Evolutionary conservation across 306 rosid species (phyloP), one percentile per base, ranked within the genome.

Genomic region (Morella rubra): DNA sequence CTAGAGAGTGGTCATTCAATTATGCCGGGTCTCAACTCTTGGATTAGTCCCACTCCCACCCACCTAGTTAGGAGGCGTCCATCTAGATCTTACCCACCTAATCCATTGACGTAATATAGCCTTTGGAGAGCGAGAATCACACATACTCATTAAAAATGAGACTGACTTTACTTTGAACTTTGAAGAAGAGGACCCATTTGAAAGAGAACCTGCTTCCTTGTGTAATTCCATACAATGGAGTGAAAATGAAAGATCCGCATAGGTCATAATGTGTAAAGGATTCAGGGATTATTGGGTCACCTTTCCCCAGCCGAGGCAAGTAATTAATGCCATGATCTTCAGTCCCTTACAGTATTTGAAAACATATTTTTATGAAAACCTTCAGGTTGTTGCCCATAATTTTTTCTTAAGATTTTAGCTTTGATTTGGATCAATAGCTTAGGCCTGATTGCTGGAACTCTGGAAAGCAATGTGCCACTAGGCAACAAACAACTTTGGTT

Each of bases 241-340:
- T 75, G 89, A 85, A 79, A 89, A 44, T 53, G 87, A 83, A 80
- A 78, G 68, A 80, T 59, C 71, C 74, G 40, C 61, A 62, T 24
- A 49, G 12, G 55, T 47, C 41, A n/a, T 10, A 1, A 1, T 10
- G 71, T 47, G 59, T 49, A 67, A 73, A 73, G 56, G 44, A 10
- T 59, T 37, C 16, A 19, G 13, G 81, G 77, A 74, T 56, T 79
- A 69, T 5, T 51, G 40, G 18, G 61, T 59, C 68, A 50, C 68
- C 49, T 24, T 19, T 18, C 49, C 37, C 41, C 2, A 11, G 42
- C 41, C 47, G 27, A 32, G 64, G 32, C 9, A 14, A 65, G 19
- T 44, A n/a, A 32, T 32, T 32, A 22, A 61, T 51, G 41, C 18
- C 64, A 27, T 24, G 27, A 24, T 32, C 32, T 60, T 22, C 61